Evolutionary conservation across 139 green algal species (phyloP).

Genomic region (Picochlorum sp.): DNA sequence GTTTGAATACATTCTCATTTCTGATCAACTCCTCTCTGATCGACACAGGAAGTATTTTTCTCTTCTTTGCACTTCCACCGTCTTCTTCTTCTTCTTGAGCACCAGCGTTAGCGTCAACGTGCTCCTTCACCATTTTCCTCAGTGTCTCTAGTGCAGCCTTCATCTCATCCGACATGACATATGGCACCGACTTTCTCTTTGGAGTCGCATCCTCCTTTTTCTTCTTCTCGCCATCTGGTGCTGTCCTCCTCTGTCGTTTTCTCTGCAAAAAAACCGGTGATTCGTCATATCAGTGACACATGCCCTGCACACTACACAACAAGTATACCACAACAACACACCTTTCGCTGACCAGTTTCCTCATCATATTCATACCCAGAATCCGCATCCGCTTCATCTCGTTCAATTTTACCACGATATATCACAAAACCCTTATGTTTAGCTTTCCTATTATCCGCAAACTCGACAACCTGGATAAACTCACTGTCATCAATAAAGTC

Average conservation of each 20-base stretch:
- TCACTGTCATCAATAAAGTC: conserved; percentile 18
- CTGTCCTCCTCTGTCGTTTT: not conserved
- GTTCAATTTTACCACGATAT: conserved; percentile 2
- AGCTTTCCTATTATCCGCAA: conserved; percentile 7
- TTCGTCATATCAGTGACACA: not conserved
- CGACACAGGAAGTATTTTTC: conserved; percentile 2
- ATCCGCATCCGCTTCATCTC: not conserved
- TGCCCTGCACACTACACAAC: not conserved
- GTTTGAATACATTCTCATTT: conserved; percentile 1
- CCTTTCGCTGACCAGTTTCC: not conserved
- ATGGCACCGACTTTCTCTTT: not conserved
- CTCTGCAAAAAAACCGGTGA: not conserved
- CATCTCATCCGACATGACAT: conserved; percentile 15
- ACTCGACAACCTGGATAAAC: conserved; percentile 6
- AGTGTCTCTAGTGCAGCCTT: not conserved
- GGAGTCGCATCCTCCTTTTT: conserved; percentile 9
- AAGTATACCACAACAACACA: not conserved
- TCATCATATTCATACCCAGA: conserved; percentile 1
- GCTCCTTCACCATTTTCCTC: not conserved
- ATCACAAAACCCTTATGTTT: conserved; percentile 14
- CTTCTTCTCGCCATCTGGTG: not conserved
- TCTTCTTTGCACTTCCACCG: conserved; percentile 4
- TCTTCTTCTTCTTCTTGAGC: not conserved
- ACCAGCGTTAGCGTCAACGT: too few species aligned
- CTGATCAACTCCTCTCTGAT: conserved; percentile 4